Evolutionary conservation across 2,329 filamentous ascomycete genomes (phyloP).

Genomic region (Achaetomium macrosporum): DNA sequence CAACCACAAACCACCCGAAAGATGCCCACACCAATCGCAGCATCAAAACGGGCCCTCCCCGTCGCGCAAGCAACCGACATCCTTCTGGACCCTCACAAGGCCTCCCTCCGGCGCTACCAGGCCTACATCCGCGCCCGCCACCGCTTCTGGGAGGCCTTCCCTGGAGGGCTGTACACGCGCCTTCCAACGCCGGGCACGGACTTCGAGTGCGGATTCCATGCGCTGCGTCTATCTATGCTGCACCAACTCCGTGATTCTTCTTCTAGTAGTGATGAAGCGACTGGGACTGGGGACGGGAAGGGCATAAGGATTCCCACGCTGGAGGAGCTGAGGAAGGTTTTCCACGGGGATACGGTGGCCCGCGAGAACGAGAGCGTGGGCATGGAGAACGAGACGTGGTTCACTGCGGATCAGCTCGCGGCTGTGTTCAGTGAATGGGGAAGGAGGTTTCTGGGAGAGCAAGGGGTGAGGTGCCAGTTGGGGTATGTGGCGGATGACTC

Average conservation of each 20-base stretch:
- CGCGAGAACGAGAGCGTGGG: slow-evolving; percentile 6
- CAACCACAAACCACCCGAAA: background rate
- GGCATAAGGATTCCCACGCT: slow-evolving; percentile 6
- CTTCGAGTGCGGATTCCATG: slow-evolving; percentile 20
- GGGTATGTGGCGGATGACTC: slow-evolving; percentile 16
- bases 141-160: slow-evolving; percentile 20
- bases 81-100: slow-evolving; percentile 4
- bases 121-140: slow-evolving; percentile 17
- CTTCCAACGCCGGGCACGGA: slow-evolving; percentile 14
- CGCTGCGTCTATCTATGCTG: slow-evolving; percentile 13
- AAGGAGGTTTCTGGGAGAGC: background rate
- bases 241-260: background rate
- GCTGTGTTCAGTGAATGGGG: slow-evolving; percentile 19
- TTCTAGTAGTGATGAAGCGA: background rate
- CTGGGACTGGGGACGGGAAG: background rate
- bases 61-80: slow-evolving; percentile 16
- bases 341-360: background rate
- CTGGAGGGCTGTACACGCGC: slow-evolving; percentile 11
- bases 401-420: slow-evolving; percentile 19
- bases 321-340: slow-evolving; percentile 11
- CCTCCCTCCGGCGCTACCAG: slow-evolving; percentile 12
- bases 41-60: background rate
- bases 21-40: background rate
- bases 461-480: slow-evolving; percentile 14
- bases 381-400: slow-evolving; percentile 9